phyloP scores from a whole-genome alignment of 108 stramenopile species.

The Hondaea fermentalgiana region DNA sequence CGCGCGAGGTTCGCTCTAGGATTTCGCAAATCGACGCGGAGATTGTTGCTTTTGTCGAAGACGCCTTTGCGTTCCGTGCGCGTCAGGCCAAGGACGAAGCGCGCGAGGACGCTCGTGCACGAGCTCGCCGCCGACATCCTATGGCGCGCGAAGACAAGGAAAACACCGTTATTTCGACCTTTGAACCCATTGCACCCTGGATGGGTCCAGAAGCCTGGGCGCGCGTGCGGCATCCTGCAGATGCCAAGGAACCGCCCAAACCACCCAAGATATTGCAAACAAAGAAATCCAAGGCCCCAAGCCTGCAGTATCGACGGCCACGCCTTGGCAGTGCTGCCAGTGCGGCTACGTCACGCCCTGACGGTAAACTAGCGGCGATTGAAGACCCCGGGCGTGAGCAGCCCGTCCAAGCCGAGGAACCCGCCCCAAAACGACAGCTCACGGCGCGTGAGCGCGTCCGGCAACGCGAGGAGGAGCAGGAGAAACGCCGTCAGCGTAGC shows the following conservation, averaged over 20 bases:
- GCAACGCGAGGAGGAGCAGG: not conserved
- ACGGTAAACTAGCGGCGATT: too few species aligned
- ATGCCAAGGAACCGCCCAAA: not conserved
- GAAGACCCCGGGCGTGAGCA: not conserved
- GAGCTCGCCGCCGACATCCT: not conserved
- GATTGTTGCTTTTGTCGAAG: not conserved
- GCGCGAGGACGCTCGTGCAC: not conserved
- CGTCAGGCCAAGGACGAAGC: not conserved
- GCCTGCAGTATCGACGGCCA: too few species aligned
- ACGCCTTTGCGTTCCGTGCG: not conserved
- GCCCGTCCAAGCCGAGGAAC: not conserved
- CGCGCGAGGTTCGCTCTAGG: not conserved
- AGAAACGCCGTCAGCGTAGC: not conserved
- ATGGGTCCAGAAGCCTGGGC: not conserved
- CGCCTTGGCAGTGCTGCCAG: too few species aligned
- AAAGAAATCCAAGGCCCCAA: not conserved
- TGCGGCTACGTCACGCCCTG: too few species aligned
- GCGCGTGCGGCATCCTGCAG: not conserved
- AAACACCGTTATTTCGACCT: not conserved
- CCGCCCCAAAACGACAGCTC: not conserved
- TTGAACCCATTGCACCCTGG: not conserved
- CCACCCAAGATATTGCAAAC: not conserved
- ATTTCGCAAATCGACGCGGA: not conserved
- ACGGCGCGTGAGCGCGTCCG: not conserved
- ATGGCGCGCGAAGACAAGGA: not conserved